These are phyloP conservation scores for Starmerella bombi DNA, from an alignment of 805 yeast species.

Conservation along the genomic window DNA sequence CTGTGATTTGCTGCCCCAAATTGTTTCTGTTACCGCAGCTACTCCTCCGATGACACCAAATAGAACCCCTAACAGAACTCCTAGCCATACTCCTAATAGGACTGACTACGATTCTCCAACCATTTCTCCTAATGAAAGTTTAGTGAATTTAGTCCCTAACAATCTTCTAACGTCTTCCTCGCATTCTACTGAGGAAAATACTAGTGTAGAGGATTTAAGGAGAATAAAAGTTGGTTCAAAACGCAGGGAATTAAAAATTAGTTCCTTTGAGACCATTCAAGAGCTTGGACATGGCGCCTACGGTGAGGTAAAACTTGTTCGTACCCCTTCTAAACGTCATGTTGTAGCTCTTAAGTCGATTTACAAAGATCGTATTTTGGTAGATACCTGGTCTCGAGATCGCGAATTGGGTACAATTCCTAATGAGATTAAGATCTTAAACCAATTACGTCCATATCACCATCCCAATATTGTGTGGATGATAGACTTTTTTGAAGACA, in stretches of 20 bases:
- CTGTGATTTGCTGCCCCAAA: conserved; percentile 18
- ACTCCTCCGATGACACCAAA: conserved; percentile 5
- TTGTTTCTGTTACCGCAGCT: conserved; percentile 1
- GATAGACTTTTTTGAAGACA: conserved; percentile 87
- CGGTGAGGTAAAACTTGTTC: conserved; percentile 72
- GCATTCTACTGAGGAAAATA: no score
- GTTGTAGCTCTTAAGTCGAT: conserved; percentile 72
- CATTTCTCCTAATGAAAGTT: no score
- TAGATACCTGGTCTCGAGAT: conserved; percentile 96
- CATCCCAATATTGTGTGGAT: conserved; percentile 80
- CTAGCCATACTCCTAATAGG: neutral
- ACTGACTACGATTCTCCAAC: no score
- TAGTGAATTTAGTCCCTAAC: no score
- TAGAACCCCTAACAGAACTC: conserved; percentile 2
- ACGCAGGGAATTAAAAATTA: conserved; percentile 56
- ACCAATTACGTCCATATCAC: conserved; percentile 51
- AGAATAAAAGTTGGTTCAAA: conserved; percentile 42
- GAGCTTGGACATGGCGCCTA: conserved; percentile 94
- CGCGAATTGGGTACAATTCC: conserved; percentile 85
- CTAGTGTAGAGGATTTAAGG: no score
- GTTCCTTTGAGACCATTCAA: conserved; percentile 57
- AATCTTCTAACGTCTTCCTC: no score
- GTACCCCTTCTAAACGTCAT: conserved; percentile 37
- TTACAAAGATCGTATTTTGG: conserved; percentile 80
- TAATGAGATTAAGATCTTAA: conserved; percentile 88